A percentile compares a stretch with the other conserved stretches of the same genome.
Evolutionary conservation across 495 filamentous ascomycete species (phyloP).

Genomic region (Xeromyces bisporus): DNA sequence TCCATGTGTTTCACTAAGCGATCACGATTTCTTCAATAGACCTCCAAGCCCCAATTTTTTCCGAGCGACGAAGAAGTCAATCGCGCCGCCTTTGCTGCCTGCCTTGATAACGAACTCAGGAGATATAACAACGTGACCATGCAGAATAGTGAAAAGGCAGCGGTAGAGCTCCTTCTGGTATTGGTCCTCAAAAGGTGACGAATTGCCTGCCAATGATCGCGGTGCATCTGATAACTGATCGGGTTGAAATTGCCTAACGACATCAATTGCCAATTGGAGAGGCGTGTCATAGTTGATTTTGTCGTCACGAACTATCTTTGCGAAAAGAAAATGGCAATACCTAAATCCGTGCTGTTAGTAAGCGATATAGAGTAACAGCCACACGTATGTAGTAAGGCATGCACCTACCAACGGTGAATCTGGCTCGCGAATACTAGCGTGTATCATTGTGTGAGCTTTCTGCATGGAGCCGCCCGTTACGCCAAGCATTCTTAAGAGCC

Average conservation of each 20-base stretch:
- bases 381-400: neutral
- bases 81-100: constrained; percentile 6
- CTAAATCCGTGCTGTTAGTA: neutral
- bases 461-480: neutral
- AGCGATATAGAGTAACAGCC: neutral
- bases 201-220: constrained; percentile 6
- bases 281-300: neutral
- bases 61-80: constrained; percentile 8
- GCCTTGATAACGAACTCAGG: constrained; percentile 9
- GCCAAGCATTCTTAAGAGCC: neutral
- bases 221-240: constrained; percentile 6
- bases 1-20: constrained; percentile 8
- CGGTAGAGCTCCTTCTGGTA: constrained; percentile 13
- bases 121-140: constrained; percentile 9
- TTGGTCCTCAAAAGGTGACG: constrained; percentile 9
- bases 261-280: constrained; percentile 4
- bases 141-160: constrained; percentile 7
- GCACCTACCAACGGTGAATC: neutral
- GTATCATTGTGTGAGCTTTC: neutral
- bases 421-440: neutral
- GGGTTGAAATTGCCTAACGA: constrained; percentile 6
- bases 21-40: constrained; percentile 7
- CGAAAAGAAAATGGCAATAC: neutral
- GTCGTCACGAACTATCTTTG: neutral
- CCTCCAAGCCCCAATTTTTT: constrained; percentile 11